Base-by-base conservation (phyloP, 371 early-diverging fungal genomes). In the Mucor irregularis region DNA sequence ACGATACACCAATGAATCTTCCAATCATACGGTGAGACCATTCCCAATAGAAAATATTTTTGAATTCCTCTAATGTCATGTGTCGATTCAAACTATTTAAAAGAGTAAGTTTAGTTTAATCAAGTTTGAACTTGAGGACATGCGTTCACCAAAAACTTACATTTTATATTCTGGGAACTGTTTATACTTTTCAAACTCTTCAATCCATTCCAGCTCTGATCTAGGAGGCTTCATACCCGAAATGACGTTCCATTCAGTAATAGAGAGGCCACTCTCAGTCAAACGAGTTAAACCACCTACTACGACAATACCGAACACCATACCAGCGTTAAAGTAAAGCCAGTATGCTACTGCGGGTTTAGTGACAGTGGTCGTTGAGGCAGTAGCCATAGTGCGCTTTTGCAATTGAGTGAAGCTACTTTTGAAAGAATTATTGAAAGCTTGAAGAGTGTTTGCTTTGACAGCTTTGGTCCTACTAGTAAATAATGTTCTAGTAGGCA, bases 11-110 rank as follows among this genome's bases (percentile, higher is more conserved):
- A 61, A 98, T 94, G 56, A 89, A 83, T 4, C 98, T 83, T 7
- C 98, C 98, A 51, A 90, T 80, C 81, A 95, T 93, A 64, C 98
- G 89, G 64, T 98, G 98, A 43, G 87, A 86, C 95, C 96, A 97
- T 78, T 98, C 98, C 88, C 92, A 92, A 70, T 90, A 97, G 70
- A 92, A 98, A 62, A 97, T 98, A 51, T 77, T 84, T 75, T 98
- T 96, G 81, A 98, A 97, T 66, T 98, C 95, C 24, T 87, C 82
- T 26, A 97, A 60, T 2, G 88, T 85, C 82, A 98, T 95, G 39
- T 89, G 80, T 42, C 88, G 90, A 72, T 98, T 95, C 64, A 95
- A 73, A 45, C 91, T 93, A 69, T n/a, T n/a, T n/a, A n/a, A n/a
- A n/a, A n/a, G n/a, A n/a, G n/a, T n/a, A n/a, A n/a, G n/a, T n/a